Base-by-base conservation (phyloP, 2,329 filamentous ascomycete species). In the Ceratocystis diversiconidia region DNA sequence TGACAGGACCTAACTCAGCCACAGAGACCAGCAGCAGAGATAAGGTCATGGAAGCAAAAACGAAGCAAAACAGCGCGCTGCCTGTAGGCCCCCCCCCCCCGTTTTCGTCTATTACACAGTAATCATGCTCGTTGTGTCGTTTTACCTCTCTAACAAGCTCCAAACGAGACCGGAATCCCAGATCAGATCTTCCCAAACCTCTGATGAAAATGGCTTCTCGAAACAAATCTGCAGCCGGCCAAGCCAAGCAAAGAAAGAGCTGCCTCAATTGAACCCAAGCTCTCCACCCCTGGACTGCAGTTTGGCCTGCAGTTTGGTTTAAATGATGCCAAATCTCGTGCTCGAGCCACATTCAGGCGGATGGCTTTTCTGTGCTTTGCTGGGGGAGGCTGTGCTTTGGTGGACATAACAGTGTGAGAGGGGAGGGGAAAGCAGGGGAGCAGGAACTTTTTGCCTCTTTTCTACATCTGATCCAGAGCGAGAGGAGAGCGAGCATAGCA, bases 311-410 rank as follows among this genome's bases (percentile, higher is more conserved):
- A 28, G 28, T 32, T 32, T 32, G 30, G 28, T 32, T 59, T 19
- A 59, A n/a, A 59, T 19, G 15, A 59, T 59, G 52, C 32, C 52
- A 59, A 59, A 59, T 59, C 52, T 59, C 15, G 28, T 59, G 52
- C 52, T 32, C 52, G 28, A 59, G 52, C 52, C 52, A 59, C 28
- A 30, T 4, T 59, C 28, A 17, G 52, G 52, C 52, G 28, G 28
- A 36, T 59, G 46, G 10, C 22, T 50, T n/a, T 50, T 7, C 46
- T 50, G 46, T 50, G 52, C 28, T 59, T 59, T 32, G 28, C 25
- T 59, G 28, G 28, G 52, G 25, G 50, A 15, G 52, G 22, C 22
- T 30, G 25, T 30, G 22, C 25, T 52, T 19, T 32, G 30, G 30
- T 32, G 30, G 30, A 32, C 36, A 36, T 36, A 36, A 36, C 8